Evolutionary conservation across 495 filamentous ascomycete genomes (phyloP), one percentile per base, ranked within the genome.

Genomic region (Penicillium cataractarum): DNA sequence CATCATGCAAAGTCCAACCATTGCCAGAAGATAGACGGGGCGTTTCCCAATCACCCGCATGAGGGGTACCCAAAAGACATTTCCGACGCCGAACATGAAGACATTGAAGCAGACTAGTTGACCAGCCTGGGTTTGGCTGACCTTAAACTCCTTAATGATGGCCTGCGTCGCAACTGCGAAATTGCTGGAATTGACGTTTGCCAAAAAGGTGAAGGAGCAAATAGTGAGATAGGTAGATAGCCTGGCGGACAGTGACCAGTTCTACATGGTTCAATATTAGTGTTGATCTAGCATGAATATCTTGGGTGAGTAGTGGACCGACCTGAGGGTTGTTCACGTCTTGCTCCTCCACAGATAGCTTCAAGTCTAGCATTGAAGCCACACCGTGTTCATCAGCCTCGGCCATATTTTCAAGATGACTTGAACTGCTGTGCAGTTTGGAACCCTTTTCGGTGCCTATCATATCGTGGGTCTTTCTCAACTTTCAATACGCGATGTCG

Each of bases 181-280:
- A 44, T 74, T 74, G 55, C 71, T 74, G 52, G 65, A 65, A 56
- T 76, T 76, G 40, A 73, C 65, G 26, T 71, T 74, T 55, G 71
- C 71, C 19, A 74, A 60, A 55, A 76, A 72, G 35, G 74, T 76
- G 55, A 69, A 76, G 29, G 58, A 70, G 64, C 73, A 75, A 29
- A 75, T 69, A 35, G 71, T 73, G 2, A 72, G 57, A 42, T 72
- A 75, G 0, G 73, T 75, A 42, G 54, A 60, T 4, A 68, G 44
- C 46, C 66, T 73, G 2, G 67, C 58, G 0, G 50, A 27, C 0
- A 64, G 56, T 8, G 73, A 60, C 73, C 73, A 75, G 40, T 73
- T 75, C 73, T 75, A 54, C 13, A 10, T 26, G 35, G 13, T 13
- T 37, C 35, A 15, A 15, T 37, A 37, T 37, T 37, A 37, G 35